phyloP scores from a whole-genome alignment of 2,329 filamentous ascomycete genomes.

The Claviceps citrina region DNA sequence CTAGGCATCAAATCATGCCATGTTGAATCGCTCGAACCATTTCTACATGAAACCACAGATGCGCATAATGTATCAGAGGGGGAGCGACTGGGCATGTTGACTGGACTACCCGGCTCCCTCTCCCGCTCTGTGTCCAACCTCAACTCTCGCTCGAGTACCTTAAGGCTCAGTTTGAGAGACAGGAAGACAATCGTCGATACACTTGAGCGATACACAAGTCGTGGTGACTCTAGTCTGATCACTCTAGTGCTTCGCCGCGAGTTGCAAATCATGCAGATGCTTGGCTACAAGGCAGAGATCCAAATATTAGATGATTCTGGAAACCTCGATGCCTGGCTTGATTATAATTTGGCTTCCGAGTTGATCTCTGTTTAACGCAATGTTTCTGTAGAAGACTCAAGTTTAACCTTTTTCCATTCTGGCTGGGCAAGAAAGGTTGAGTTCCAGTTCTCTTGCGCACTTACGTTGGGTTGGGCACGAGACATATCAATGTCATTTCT shows the following conservation, averaged over 20 bases:
- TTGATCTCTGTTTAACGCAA: background rate
- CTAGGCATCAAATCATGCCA: slow-evolving; percentile 42
- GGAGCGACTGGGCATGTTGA: background rate
- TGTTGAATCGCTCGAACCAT: slow-evolving; percentile 13
- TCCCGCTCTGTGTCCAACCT: slow-evolving; percentile 14
- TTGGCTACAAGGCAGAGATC: slow-evolving; percentile 64
- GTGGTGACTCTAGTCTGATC: background rate
- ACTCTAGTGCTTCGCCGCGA: slow-evolving; percentile 29
- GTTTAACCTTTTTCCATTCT: no score
- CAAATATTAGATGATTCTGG: slow-evolving; percentile 49
- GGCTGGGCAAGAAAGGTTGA: no score
- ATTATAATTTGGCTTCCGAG: slow-evolving; percentile 21
- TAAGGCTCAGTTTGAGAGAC: slow-evolving; percentile 37
- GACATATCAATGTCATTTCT: no score
- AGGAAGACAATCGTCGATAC: slow-evolving; percentile 40
- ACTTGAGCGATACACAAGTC: slow-evolving; percentile 27
- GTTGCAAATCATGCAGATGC: slow-evolving; percentile 56
- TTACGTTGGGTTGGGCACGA: no score
- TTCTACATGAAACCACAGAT: background rate
- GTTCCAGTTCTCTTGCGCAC: no score
- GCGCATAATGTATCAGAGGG: background rate
- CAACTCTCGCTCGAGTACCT: slow-evolving; percentile 14
- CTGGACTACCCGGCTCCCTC: slow-evolving; percentile 6
- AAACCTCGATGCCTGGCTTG: slow-evolving; percentile 34
- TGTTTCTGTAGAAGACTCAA: background rate